phyloP scores from a whole-genome alignment of 495 filamentous ascomycete genomes.

The Aspergillus hancockii region DNA sequence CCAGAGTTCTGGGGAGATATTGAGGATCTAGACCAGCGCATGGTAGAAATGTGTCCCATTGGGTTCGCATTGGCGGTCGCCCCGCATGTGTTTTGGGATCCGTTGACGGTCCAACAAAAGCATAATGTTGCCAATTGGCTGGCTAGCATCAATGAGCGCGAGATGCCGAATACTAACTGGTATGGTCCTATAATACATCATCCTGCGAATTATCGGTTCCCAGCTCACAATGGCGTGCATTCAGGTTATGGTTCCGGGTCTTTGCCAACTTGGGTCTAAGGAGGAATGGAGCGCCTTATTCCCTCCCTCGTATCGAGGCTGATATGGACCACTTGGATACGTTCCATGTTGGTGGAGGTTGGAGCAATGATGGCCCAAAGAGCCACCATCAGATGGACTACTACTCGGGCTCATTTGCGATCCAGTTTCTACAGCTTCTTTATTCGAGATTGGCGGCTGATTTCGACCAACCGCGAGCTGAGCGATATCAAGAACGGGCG shows the following conservation, averaged over 20 bases:
- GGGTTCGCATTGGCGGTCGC: slow-evolving; percentile 65
- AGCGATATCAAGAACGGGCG: slow-evolving; percentile 68
- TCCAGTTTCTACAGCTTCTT: slow-evolving; percentile 74
- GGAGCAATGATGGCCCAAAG: slow-evolving; percentile 78
- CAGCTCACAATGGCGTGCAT: neutral
- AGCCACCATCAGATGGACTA: slow-evolving; percentile 81
- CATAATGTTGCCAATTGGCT: slow-evolving; percentile 67
- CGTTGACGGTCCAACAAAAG: slow-evolving; percentile 57
- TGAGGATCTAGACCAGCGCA: slow-evolving; percentile 74
- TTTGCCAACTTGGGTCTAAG: slow-evolving; percentile 78
- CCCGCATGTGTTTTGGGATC: slow-evolving; percentile 64
- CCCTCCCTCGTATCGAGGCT: slow-evolving; percentile 63
- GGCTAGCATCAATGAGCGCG: slow-evolving; percentile 71
- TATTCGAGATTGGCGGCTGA: slow-evolving; percentile 73
- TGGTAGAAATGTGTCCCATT: slow-evolving; percentile 82
- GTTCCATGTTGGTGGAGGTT: slow-evolving; percentile 76
- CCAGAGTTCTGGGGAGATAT: slow-evolving; percentile 75
- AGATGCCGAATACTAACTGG: slow-evolving; percentile 65
- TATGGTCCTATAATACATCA: slow-evolving; percentile 16
- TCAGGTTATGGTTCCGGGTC: slow-evolving; percentile 72
- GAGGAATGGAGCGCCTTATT: slow-evolving; percentile 67
- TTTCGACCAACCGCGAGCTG: slow-evolving; percentile 65
- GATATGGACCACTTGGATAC: slow-evolving; percentile 78
- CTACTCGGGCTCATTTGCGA: slow-evolving; percentile 78
- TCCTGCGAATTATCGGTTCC: neutral